Evolutionary conservation across 2,329 filamentous ascomycete species (phyloP).

Genomic region (Diaporthe amygdali): DNA sequence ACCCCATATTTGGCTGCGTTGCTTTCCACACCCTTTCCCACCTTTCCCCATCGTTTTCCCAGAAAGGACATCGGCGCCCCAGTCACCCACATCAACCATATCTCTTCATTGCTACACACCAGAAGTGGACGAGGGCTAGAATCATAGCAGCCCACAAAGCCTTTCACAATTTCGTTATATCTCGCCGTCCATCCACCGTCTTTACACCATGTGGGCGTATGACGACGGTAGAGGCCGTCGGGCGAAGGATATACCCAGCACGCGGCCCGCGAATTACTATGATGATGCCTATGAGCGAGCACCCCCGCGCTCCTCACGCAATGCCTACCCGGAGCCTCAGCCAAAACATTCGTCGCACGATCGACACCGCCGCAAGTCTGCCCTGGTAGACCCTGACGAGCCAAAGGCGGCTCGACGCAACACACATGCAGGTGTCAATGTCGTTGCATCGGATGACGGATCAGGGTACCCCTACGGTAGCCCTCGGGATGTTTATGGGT

Average conservation of each 20-base stretch:
- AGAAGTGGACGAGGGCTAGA: not conserved
- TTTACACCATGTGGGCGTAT: slow-evolving; percentile 19
- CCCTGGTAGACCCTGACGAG: slow-evolving; percentile 1
- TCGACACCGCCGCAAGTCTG: slow-evolving; percentile 22
- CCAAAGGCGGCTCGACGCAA: not conserved
- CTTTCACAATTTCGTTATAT: not conserved
- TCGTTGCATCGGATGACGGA: slow-evolving; percentile 22
- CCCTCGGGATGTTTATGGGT: slow-evolving; percentile 3
- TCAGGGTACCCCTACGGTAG: not conserved
- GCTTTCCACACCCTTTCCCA: not conserved
- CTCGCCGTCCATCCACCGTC: not conserved
- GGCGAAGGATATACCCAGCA: slow-evolving; percentile 19
- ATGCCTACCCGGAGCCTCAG: not conserved
- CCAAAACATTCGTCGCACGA: slow-evolving; percentile 1
- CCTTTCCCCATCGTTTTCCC: not conserved
- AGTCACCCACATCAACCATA: not conserved
- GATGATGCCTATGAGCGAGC: slow-evolving; percentile 19
- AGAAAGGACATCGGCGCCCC: not conserved
- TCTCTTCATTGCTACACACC: not conserved
- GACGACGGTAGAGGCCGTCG: slow-evolving; percentile 21
- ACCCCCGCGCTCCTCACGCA: slow-evolving; percentile 6
- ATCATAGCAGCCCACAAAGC: no score
- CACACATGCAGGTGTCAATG: not conserved
- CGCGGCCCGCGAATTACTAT: slow-evolving; percentile 13
- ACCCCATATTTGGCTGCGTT: not conserved